Evolutionary conservation across 805 yeast genomes (phyloP), one percentile per base, ranked within the genome.

Genomic region (Yamadazyma nakazawae): DNA sequence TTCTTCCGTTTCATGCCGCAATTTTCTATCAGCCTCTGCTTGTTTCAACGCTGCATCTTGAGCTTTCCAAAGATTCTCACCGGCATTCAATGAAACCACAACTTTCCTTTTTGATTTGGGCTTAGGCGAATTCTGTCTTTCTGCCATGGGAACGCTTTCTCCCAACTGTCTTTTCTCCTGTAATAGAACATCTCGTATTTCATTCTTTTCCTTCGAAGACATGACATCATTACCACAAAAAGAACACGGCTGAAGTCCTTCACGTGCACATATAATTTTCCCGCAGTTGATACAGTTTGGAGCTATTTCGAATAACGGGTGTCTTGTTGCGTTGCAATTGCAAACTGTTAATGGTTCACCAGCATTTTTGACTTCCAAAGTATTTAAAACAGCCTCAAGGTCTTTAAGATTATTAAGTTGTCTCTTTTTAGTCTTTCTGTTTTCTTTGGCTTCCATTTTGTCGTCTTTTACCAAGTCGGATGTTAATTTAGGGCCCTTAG

Each of bases 231-330:
- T 61, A 0, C 89, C 88, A 68, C 99, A 94, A 51, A 67, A 85
- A 2, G 94, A 77, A 59, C 99, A 94, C 3, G 94, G 94, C 49
- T 91, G 94, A 19, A 88, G 68, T 0, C 98, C 98, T 60, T 94
- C 98, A 55, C 83, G 84, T 3, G 78, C 75, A 68, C 99, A 94
- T 2, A 94, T 88, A 36, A 94, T 88, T 63, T 90, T 88, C 10
- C 99, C 99, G 63, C 99, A 94, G 49, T 85, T 82, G 35, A 94
- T 66, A 58, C 99, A 94, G 61, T 94, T 94, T 0, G 99, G 98
- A 2, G 95, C 94, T 52, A 85, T 77, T 47, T 88, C 95, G 52
- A 89, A 85, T 26, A 94, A 67, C 2, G 97, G 96, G 60, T 94
- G 99, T 49, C 86, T 72, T 0, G 85, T 79, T 1, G 92, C 97